These are phyloP conservation scores for Anisodus acutangulus DNA, from an alignment of 257 asterid species.

Conservation along the genomic window DNA sequence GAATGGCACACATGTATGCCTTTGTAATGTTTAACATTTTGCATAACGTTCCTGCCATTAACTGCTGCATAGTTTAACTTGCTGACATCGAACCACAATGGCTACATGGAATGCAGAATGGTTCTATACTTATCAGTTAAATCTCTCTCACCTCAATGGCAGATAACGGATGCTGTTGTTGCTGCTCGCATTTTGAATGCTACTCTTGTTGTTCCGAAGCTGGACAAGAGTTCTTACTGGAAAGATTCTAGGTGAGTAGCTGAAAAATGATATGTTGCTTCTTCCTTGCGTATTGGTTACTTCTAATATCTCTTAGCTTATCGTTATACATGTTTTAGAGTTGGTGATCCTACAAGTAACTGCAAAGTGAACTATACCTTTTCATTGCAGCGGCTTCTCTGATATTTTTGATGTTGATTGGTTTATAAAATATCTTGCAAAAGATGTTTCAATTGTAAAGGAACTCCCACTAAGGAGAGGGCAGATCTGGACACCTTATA, in stretches of 20 bases:
- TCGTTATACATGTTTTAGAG: background rate
- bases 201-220: constrained; percentile 84
- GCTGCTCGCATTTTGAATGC: constrained; percentile 98
- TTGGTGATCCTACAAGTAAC: background rate
- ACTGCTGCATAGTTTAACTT: background rate
- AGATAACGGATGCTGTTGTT: constrained; percentile 97
- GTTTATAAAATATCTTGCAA: constrained; percentile 74
- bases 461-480: constrained; percentile 85
- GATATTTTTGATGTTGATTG: constrained; percentile 87
- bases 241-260: constrained; percentile 79
- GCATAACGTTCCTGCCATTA: background rate
- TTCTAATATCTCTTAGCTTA: background rate
- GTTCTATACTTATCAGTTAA: background rate
- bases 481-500: constrained; percentile 69
- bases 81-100: background rate
- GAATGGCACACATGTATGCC: background rate
- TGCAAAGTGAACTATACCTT: background rate
- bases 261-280: background rate
- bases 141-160: constrained; percentile 27
- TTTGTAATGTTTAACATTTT: background rate
- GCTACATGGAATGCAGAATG: background rate
- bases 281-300: background rate
- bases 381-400: constrained; percentile 77
- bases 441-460: constrained; percentile 76
- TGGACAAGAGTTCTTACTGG: constrained; percentile 94